Base-by-base conservation (phyloP, 345 rosid species). In the Salix brachista region DNA sequence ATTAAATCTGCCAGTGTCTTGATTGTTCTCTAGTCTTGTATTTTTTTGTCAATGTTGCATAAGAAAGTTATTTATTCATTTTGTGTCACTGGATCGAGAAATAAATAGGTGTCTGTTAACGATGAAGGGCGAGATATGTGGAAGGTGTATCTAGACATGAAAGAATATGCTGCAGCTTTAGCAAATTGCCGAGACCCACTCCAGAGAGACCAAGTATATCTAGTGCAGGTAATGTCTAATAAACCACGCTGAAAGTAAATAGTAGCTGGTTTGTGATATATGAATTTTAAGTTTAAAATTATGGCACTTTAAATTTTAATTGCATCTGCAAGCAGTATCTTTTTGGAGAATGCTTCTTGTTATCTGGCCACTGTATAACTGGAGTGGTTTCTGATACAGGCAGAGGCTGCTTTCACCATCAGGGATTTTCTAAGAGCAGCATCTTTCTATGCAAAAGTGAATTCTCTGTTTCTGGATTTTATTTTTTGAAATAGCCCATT, bases 41-140 rank as follows among this genome's bases (percentile, higher is more conserved):
- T 74, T 74, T 46, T 46, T 73, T 25, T 58, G 46, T 79, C 66
- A 6, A 17, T 52, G 54, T 76, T 82, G 75, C 71, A 25, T 25
- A 16, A 18, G 37, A 52, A 39, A 69, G 37, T 58, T 73, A 34
- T 68, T 64, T 74, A 28, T 58, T 30, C 44, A 3, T 74, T 36
- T 77, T 26, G 61, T 56, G 17, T 42, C 70, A 34, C 34, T 65
- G 74, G 18, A 74, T 16, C 52, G 62, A 34, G 18, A 62, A 68
- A 25, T 42, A 37, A 73, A 3, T 80, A 96, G 99, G 97, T 96
- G 54, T 93, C 99, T 75, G 95, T 96, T 73, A 87, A 83, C 83
- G 99, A 96, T 30, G 99, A 96, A 90, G 92, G 91, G 71, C 89
- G 97, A 72, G 97, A 94, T 85, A 96, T 96, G 99, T 96, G 99